Base-by-base conservation (phyloP, 176 grass and related monocot species). In the Cenchrus purpureus region DNA sequence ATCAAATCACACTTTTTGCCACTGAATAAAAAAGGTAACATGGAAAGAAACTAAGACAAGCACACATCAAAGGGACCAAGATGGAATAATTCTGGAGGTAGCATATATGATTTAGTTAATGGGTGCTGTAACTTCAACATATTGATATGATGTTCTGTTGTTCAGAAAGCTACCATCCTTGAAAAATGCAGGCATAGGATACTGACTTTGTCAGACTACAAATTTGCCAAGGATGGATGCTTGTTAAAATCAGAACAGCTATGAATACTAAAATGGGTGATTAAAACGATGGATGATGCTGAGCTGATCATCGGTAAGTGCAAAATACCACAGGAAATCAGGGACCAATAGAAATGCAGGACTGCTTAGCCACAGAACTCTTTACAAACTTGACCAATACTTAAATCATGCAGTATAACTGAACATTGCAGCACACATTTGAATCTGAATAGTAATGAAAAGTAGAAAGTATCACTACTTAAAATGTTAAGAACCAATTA, bases 161-260 rank as follows among this genome's bases (percentile, higher is more conserved):
- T 43, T 68, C 17, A 56, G 55, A 69, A 68, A 81, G 40, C 32
- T 43, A 10, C 29, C 20, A 16, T 81, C 79, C 49, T 56, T 55
- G 31, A 68, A 68, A 52, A 53, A 13, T 42, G 31, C 48, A 68
- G 48, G 48, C n/a, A 55, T n/a, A 56, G 10, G 11, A 32, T 7
- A 55, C 42, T 81, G 34, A 55, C 34, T 80, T 43, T 59, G 16
- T 53, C 48, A 80, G 62, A 67, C 78, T 54, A 80, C 1, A 67
- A 37, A 37, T 52, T 46, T 67, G 14, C 44, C 44, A 65, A 34
- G 44, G 44, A 79, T 51, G 10, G 78, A 37, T 37, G 63, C 34
- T 66, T 2, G 15, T 62, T 20, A 43, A 43, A 77, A 59, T 59
- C 0, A 15, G 19, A 62, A 44, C 7, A 63, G 22, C 13, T 49